Percentiles rank a stretch among this genome's conserved stretches.
phyloP scores from a whole-genome alignment of 768 basidiomycete species.

The Sporobolomyces pararoseus region DNA sequence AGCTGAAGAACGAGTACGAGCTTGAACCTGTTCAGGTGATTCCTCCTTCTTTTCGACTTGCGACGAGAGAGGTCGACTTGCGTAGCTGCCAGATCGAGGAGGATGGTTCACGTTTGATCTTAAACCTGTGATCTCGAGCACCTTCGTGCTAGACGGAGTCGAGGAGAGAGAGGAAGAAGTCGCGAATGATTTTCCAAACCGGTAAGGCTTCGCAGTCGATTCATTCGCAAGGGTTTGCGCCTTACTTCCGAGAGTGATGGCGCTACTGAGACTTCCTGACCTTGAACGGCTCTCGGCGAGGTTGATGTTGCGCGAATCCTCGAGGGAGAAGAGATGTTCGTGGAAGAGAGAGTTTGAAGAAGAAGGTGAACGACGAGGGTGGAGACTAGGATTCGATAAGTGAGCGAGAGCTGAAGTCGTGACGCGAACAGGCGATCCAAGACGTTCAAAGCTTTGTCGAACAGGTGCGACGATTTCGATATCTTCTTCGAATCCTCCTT shows the following conservation, averaged over 20 bases:
- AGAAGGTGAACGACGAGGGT: background rate
- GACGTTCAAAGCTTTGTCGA: background rate
- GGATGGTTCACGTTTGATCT: background rate
- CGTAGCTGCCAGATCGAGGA: slow-evolving; percentile 6
- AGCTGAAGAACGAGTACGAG: background rate
- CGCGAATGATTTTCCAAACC: slow-evolving; percentile 6
- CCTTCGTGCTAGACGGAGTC: background rate
- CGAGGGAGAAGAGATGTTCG: background rate
- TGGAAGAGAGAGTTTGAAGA: background rate
- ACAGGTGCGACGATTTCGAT: slow-evolving; percentile 16
- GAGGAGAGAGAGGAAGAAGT: background rate
- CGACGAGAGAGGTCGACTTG: background rate
- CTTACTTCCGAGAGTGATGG: background rate
- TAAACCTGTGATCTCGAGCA: slow-evolving; percentile 2
- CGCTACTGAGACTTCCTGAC: background rate
- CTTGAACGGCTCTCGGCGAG: background rate
- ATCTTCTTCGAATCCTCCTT: slow-evolving; percentile 11
- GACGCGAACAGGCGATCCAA: background rate
- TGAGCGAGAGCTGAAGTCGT: background rate
- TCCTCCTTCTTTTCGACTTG: background rate
- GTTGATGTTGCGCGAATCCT: background rate
- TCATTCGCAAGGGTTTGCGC: too few relatives aligned
- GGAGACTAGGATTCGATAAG: background rate
- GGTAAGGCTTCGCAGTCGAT: slow-evolving; percentile 8
- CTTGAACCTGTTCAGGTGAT: background rate